Evolutionary conservation across 2,329 filamentous ascomycete genomes (phyloP), one percentile per base, ranked within the genome.

Genomic region (Trichophyton simii): DNA sequence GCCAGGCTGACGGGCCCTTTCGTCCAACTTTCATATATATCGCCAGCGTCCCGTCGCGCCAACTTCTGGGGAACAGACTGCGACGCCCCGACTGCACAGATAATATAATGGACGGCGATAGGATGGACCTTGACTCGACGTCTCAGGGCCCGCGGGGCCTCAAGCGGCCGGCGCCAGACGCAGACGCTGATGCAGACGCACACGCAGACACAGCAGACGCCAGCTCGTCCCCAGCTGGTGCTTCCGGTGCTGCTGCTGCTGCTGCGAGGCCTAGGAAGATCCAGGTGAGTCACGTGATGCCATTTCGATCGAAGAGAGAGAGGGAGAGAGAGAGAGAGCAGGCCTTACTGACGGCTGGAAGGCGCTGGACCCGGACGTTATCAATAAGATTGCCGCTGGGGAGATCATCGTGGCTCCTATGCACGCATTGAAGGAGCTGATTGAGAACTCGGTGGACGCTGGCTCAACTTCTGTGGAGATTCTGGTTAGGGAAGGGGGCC

Each of bases 401-500:
- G 94, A 99, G 74, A 99, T 99, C 68, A 99, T 99, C 63, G 91
- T 99, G 57, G 92, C 94, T 1, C 95, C 94, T 0, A 91, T 96
- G 31, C 90, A 99, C 73, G 94, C 95, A 2, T 76, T 99, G 62
- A 99, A 99, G 75, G 94, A 99, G 72, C 79, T 99, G 58, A 91
- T 99, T 11, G 94, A 99, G 73, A 99, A 99, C 69, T 87, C 94
- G 3, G 91, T 99, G 15, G 95, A 99, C 75, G 94, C 95, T n/a
- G 92, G 94, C 3, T 89, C 94, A 2, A 97, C 94, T 0, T 85
- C 87, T 1, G 78, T 99, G 54, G 94, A 99, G 71, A 87, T 99
- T 18, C 73, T 96, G 3, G 88, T 95, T 68, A 97, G 96, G 73
- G 94, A 99, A 55, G 94, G 94, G 8, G 94, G 95, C 0, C 79